phyloP scores from a whole-genome alignment of 139 green algal genomes.

The Gonium pectorale region DNA sequence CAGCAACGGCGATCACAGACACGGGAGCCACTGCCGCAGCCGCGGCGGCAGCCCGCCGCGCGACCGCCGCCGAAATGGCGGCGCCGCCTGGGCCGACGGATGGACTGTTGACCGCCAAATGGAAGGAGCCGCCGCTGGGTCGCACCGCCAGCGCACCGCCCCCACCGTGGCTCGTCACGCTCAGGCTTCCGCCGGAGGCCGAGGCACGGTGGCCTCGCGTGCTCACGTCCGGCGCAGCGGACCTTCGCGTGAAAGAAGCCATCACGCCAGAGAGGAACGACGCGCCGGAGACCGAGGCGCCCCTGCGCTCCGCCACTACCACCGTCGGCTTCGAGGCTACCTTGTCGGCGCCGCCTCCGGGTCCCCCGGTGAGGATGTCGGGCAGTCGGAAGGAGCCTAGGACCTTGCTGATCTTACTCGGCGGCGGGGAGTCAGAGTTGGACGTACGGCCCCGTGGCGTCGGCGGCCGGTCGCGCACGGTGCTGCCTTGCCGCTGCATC shows the following conservation, averaged over 20 bases:
- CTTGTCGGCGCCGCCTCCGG: neutral
- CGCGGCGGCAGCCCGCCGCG: neutral
- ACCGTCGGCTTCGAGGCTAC: too few species aligned
- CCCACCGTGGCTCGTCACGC: too few species aligned
- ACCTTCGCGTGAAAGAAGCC: too few species aligned
- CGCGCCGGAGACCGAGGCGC: too few species aligned
- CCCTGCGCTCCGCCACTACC: too few species aligned
- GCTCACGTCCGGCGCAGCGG: too few species aligned
- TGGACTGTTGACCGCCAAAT: neutral
- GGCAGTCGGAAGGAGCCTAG: constrained; percentile 26
- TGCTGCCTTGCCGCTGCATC: neutral
- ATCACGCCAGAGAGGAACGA: too few species aligned
- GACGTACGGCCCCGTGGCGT: constrained; percentile 2
- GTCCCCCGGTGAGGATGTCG: neutral
- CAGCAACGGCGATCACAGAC: too few species aligned
- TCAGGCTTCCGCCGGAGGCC: too few species aligned
- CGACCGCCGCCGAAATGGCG: neutral
- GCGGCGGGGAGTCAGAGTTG: neutral
- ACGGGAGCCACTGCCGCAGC: neutral
- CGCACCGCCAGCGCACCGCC: too few species aligned
- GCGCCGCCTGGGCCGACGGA: constrained; percentile 9
- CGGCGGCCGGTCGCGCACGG: constrained; percentile 19
- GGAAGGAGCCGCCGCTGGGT: neutral
- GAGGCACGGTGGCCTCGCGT: too few species aligned
- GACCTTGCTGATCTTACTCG: neutral